phyloP scores from a whole-genome alignment of 2,329 filamentous ascomycete genomes.

The Mycosphaerella sp. region DNA sequence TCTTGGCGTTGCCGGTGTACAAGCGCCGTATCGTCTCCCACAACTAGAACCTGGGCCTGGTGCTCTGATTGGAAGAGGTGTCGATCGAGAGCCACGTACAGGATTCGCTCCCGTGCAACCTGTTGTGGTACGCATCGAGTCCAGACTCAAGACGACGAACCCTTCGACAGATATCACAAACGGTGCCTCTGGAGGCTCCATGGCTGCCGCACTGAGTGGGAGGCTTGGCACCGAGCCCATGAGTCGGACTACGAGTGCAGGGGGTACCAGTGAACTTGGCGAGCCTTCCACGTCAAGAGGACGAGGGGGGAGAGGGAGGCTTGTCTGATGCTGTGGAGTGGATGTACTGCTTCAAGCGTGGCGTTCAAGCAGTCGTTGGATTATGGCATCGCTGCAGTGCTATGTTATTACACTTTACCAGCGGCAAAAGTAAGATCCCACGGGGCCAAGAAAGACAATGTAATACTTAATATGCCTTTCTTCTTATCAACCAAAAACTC shows the following conservation, averaged over 20 bases:
- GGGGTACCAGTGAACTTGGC: conserved; percentile 24
- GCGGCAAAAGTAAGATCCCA: too few species aligned
- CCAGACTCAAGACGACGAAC: conserved; percentile 12
- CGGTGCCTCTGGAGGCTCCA: conserved; percentile 18
- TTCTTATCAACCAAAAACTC: too few species aligned
- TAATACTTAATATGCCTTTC: too few species aligned
- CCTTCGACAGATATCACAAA: conserved; percentile 4
- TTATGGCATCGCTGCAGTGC: background rate
- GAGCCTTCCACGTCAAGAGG: conserved; percentile 19
- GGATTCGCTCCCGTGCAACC: conserved; percentile 31
- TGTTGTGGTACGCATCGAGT: conserved; percentile 20
- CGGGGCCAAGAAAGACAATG: too few species aligned
- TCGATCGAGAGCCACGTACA: conserved; percentile 30
- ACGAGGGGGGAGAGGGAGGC: conserved; percentile 15
- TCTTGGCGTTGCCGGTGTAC: conserved; percentile 23
- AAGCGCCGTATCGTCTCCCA: conserved; percentile 32
- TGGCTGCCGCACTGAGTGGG: conserved; percentile 26
- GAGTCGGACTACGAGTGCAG: conserved; percentile 27
- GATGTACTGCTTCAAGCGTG: conserved; percentile 2
- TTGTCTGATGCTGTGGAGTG: background rate
- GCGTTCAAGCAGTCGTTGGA: background rate
- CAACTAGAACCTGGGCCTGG: conserved; percentile 32
- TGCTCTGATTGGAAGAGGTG: conserved; percentile 30
- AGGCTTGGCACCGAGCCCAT: conserved; percentile 28
- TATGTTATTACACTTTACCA: too few species aligned